phyloP scores from a whole-genome alignment of 208 protist genomes.

The Acanthamoeba lugdunensis region DNA sequence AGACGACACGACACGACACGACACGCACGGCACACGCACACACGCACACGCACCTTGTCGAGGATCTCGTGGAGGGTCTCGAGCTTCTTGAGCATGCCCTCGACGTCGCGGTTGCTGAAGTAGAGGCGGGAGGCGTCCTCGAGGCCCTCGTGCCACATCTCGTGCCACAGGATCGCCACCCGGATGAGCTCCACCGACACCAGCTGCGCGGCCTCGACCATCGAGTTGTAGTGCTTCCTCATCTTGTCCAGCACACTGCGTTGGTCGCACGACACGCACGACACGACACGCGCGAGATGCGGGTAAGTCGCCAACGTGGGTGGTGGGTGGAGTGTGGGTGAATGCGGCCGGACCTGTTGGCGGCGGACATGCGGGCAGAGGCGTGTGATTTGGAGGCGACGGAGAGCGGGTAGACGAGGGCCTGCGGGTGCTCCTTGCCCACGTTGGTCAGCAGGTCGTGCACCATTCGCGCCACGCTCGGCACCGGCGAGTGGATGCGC shows the following conservation, averaged over 20 bases:
- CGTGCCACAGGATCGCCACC: conserved; percentile 96
- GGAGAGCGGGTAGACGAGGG: conserved; percentile 98
- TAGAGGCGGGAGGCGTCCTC: conserved; percentile 95
- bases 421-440: conserved; percentile 96
- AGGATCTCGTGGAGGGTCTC: conserved; percentile 94
- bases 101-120: conserved; percentile 92
- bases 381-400: conserved; percentile 92
- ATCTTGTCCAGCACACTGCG: conserved; percentile 47
- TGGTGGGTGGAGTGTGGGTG: too few species aligned
- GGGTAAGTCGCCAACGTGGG: too few species aligned
- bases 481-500: conserved; percentile 93
- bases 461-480: conserved; percentile 91
- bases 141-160: conserved; percentile 95
- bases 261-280: too few species aligned
- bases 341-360: neutral
- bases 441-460: conserved; percentile 94
- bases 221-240: conserved; percentile 34
- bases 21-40: too few species aligned
- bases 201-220: conserved; percentile 93
- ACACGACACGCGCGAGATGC: too few species aligned
- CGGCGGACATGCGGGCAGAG: neutral
- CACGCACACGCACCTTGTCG: conserved; percentile 77
- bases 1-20: too few species aligned
- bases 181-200: conserved; percentile 97
- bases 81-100: conserved; percentile 93